These are phyloP conservation scores for Penstemon newberryi DNA, from an alignment of 257 asterid genomes.

Conservation along the genomic window DNA sequence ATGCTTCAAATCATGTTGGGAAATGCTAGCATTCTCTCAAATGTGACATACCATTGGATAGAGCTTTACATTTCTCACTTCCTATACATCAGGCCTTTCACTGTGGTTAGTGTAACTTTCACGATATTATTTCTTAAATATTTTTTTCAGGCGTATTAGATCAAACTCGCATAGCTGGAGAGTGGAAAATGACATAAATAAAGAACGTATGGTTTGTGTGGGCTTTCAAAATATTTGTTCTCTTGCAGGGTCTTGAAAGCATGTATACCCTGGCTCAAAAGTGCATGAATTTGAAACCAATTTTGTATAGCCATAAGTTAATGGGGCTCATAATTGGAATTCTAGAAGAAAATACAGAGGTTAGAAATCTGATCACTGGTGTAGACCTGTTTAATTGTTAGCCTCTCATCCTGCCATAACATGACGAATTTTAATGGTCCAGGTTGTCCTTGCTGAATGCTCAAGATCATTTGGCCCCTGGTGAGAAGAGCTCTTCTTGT, in stretches of 20 bases:
- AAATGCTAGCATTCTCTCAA: slow-evolving; percentile 62
- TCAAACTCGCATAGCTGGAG: slow-evolving; percentile 1
- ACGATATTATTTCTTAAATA: neutral
- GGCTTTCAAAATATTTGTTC: slow-evolving; percentile 25
- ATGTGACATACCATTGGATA: slow-evolving; percentile 77
- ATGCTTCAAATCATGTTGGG: slow-evolving; percentile 93
- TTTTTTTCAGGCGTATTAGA: neutral
- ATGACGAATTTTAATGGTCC: slow-evolving; percentile 37
- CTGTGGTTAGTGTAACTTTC: slow-evolving; percentile 50
- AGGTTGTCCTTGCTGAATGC: slow-evolving; percentile 92
- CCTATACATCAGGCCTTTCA: slow-evolving; percentile 87
- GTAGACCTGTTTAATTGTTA: slow-evolving; percentile 10
- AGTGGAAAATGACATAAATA: slow-evolving; percentile 25
- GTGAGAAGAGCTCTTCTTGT: slow-evolving; percentile 46
- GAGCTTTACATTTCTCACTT: slow-evolving; percentile 86
- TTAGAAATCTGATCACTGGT: slow-evolving; percentile 26
- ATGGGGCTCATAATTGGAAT: slow-evolving; percentile 74
- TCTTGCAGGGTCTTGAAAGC: slow-evolving; percentile 82
- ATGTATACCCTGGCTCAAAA: slow-evolving; percentile 85
- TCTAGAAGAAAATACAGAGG: slow-evolving; percentile 88
- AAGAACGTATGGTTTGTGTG: slow-evolving; percentile 7
- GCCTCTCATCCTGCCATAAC: slow-evolving; percentile 20
- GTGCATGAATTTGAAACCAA: slow-evolving; percentile 77
- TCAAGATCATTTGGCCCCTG: slow-evolving; percentile 96
- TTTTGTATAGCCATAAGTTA: slow-evolving; percentile 67